Conservation (phyloP, 805 yeast species). For the Millerozyma miso region DNA sequence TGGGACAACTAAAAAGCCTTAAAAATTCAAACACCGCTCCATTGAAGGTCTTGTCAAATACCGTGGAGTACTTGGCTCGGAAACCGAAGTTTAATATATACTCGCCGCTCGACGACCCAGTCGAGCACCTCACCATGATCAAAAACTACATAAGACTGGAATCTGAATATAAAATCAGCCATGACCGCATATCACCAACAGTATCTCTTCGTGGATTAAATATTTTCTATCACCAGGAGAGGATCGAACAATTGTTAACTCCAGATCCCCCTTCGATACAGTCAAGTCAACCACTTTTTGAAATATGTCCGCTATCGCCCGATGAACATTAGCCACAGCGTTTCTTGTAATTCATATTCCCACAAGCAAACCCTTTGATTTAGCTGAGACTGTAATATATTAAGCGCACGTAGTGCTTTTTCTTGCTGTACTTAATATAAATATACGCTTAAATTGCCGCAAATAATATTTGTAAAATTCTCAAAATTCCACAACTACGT, state of each 20-base stretch:
- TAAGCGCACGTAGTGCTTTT: too few species aligned
- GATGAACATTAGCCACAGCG: too few species aligned
- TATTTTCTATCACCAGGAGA: neutral
- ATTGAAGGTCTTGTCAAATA: constrained; percentile 14
- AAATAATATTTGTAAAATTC: neutral
- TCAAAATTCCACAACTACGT: neutral
- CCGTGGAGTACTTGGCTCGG: constrained; percentile 13
- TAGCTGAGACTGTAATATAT: too few species aligned
- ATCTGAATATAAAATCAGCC: neutral
- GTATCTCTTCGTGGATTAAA: neutral
- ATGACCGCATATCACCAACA: neutral
- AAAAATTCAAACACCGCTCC: constrained; percentile 14
- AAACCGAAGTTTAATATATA: neutral
- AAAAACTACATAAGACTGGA: neutral
- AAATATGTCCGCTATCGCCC: neutral
- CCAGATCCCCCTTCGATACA: neutral
- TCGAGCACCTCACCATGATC: constrained; percentile 1
- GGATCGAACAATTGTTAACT: neutral
- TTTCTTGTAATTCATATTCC: too few species aligned
- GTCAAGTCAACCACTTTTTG: neutral
- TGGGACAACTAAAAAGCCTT: constrained; percentile 18
- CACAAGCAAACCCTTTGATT: too few species aligned
- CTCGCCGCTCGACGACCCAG: constrained; percentile 2
- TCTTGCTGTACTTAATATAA: too few species aligned
- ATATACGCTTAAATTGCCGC: neutral